Conservation (phyloP, 139 green algal genomes). For the Coccomyxa sp. region DNA sequence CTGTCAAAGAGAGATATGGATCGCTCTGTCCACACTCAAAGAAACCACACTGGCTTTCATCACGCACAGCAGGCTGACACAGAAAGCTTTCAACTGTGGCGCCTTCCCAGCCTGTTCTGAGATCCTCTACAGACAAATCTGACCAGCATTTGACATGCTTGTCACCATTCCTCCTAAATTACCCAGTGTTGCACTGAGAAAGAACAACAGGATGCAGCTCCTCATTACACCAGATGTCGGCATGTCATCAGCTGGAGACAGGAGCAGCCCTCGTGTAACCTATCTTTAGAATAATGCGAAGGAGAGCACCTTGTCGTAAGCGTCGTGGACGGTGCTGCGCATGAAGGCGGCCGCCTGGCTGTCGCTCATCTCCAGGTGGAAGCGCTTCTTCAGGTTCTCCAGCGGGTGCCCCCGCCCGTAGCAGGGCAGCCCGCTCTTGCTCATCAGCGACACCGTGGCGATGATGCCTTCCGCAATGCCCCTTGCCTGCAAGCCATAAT, state of each 20-base stretch:
- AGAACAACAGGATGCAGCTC: neutral
- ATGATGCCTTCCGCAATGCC: constrained; percentile 41
- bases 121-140: neutral
- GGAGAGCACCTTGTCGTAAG: constrained; percentile 79
- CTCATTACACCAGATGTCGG: too few species aligned
- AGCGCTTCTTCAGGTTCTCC: constrained; percentile 51
- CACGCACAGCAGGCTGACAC: neutral
- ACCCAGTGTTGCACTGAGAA: neutral
- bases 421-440: constrained; percentile 64
- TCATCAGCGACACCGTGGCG: constrained; percentile 54
- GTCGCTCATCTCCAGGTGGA: constrained; percentile 71
- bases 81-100: too few species aligned
- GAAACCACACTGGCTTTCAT: neutral
- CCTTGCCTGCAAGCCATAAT: constrained; percentile 22
- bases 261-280: neutral
- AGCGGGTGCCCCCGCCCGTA: constrained; percentile 66
- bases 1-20: neutral
- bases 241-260: too few species aligned
- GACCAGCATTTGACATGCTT: neutral
- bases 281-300: neutral
- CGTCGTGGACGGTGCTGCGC: constrained; percentile 59
- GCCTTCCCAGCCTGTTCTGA: too few species aligned
- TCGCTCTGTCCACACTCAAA: neutral
- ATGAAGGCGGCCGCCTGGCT: constrained; percentile 71
- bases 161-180: neutral